These are phyloP conservation scores for Tranzscheliella williamsii DNA, from an alignment of 1,284 basidiomycete genomes.

Conservation along the genomic window DNA sequence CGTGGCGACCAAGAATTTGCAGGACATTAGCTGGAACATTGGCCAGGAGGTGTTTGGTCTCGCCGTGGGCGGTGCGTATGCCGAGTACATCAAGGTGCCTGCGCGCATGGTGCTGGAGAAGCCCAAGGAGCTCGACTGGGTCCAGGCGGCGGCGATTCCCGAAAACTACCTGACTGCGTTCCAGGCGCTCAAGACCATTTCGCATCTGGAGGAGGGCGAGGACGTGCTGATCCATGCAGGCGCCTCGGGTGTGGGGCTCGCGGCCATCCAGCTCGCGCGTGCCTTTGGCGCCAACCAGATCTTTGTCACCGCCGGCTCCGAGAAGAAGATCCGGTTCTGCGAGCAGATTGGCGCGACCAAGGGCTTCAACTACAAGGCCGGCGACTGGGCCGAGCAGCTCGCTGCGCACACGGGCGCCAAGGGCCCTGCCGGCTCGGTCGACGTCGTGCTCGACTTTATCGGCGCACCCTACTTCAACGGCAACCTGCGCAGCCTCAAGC, in stretches of 20 bases:
- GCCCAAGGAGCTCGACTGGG: conserved; percentile 76
- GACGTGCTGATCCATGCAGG: conserved; percentile 82
- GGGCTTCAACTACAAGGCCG: conserved; percentile 81
- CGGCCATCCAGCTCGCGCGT: conserved; percentile 85
- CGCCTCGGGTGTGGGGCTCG: conserved; percentile 75
- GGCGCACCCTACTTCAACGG: conserved; percentile 79
- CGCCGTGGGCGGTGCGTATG: conserved; percentile 75
- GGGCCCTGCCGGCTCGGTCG: conserved; percentile 64
- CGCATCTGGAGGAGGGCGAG: conserved; percentile 67
- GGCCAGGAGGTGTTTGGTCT: conserved; percentile 88
- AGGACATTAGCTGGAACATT: conserved; percentile 63
- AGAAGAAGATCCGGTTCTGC: conserved; percentile 81
- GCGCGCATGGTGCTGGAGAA: conserved; percentile 76
- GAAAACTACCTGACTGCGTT: conserved; percentile 57
- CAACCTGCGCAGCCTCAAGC: conserved; percentile 76
- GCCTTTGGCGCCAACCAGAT: conserved; percentile 67
- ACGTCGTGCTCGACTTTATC: conserved; percentile 86
- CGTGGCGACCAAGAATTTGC: conserved; percentile 63
- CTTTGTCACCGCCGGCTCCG: conserved; percentile 74
- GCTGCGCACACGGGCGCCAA: conserved; percentile 37
- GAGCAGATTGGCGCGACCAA: conserved; percentile 69
- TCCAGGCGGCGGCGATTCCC: conserved; percentile 66
- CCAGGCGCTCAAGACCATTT: conserved; percentile 49
- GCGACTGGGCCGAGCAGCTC: conserved; percentile 74
- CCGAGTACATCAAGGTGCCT: conserved; percentile 78